Conservation (phyloP, 805 yeast species). For the Ogataea angusta region DNA sequence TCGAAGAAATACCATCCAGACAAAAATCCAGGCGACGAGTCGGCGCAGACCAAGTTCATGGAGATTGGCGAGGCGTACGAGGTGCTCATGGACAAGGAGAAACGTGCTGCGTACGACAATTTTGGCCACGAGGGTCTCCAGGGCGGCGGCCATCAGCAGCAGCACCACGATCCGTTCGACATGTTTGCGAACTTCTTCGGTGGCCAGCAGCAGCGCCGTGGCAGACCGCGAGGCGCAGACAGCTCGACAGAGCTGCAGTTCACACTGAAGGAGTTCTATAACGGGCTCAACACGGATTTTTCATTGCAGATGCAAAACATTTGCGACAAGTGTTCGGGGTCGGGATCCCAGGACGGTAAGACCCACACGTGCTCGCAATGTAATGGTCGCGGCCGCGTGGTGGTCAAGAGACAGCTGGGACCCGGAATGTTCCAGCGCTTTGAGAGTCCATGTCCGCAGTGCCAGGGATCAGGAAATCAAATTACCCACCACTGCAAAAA, state of each 20-base stretch:
- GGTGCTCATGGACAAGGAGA: conserved; percentile 68
- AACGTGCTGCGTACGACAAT: conserved; percentile 64
- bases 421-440: conserved; percentile 89
- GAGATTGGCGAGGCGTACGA: conserved; percentile 95
- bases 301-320: conserved; percentile 64
- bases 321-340: conserved; percentile 77
- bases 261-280: conserved; percentile 62
- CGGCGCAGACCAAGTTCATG: conserved; percentile 80
- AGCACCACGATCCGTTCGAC: conserved; percentile 41
- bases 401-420: conserved; percentile 71
- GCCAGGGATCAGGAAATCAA: conserved; percentile 73
- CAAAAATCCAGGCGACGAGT: conserved; percentile 79
- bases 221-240: conserved; percentile 55
- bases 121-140: conserved; percentile 76
- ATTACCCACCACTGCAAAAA: conserved; percentile 61
- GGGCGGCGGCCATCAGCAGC: conserved; percentile 41
- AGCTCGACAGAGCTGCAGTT: conserved; percentile 54
- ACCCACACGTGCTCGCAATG: conserved; percentile 65
- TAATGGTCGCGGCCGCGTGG: conserved; percentile 67
- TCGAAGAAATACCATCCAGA: conserved; percentile 93
- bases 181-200: conserved; percentile 65
- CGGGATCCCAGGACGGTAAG: conserved; percentile 81
- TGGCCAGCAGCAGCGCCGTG: conserved; percentile 31
- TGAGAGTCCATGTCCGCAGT: conserved; percentile 73
- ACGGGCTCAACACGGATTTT: conserved; percentile 63